Evolutionary conservation across 192 early-diverging fungal species (phyloP).

Genomic region (Coemansia sp.): DNA sequence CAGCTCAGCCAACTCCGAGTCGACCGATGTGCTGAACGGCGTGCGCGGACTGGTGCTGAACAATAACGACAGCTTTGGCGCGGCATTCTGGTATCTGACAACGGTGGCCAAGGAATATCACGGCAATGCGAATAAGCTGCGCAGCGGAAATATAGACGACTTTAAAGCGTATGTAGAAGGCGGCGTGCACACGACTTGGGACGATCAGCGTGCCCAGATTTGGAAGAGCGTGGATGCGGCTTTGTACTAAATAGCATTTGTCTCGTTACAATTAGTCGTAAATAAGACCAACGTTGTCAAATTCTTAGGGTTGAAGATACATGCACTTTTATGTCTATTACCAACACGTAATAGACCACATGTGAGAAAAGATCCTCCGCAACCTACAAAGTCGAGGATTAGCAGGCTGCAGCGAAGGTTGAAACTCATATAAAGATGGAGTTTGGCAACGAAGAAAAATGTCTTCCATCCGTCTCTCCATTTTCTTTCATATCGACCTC

Average conservation of each 20-base stretch:
- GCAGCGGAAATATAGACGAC: constrained; percentile 35
- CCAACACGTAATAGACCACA: too few species aligned
- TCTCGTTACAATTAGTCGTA: too few species aligned
- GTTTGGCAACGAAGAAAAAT: not conserved
- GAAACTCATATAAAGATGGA: not conserved
- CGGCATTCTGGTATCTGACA: constrained; percentile 48
- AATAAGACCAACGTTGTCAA: too few species aligned
- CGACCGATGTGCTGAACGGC: constrained; percentile 14
- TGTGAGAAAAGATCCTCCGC: not conserved
- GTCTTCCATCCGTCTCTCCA: not conserved
- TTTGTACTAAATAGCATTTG: not conserved
- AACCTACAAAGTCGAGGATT: not conserved
- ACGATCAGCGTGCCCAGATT: constrained; percentile 20
- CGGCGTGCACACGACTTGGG: constrained; percentile 37
- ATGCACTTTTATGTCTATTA: too few species aligned
- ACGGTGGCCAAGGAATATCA: constrained; percentile 22
- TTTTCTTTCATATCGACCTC: not conserved
- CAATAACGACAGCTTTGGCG: constrained; percentile 52
- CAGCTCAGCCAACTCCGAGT: not conserved
- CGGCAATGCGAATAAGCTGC: constrained; percentile 19
- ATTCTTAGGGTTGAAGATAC: too few species aligned
- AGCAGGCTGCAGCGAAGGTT: too few species aligned
- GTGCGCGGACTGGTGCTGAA: constrained; percentile 35
- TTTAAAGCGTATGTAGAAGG: constrained; percentile 43
- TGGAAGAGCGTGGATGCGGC: constrained; percentile 28